phyloP scores from a whole-genome alignment of 305 asterid genomes.

The Fraxinus sp. region DNA sequence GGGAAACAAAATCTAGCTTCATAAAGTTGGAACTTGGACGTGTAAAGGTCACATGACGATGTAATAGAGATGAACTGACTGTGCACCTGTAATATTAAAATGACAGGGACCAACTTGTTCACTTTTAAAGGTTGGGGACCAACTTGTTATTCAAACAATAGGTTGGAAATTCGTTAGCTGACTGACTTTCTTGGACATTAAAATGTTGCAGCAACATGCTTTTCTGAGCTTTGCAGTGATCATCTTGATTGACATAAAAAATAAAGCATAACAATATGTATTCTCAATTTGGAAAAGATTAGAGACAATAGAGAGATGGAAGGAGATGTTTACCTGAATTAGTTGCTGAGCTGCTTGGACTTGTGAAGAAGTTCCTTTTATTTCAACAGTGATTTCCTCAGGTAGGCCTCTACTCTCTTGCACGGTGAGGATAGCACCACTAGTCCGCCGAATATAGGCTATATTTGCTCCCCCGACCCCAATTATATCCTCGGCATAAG shows the following conservation, averaged over 20 bases:
- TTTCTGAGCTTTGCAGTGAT: not conserved
- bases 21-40: not conserved
- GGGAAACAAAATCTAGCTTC: not conserved
- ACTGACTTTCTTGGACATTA: not conserved
- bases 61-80: not conserved
- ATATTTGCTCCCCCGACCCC: conserved; percentile 79
- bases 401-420: conserved; percentile 73
- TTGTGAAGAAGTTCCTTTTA: conserved; percentile 76
- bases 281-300: not conserved
- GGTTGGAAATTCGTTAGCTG: not conserved
- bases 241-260: not conserved
- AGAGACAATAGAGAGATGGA: not conserved
- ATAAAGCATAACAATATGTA: not conserved
- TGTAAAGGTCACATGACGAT: not conserved
- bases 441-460: conserved; percentile 72
- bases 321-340: conserved; percentile 53
- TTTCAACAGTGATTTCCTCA: conserved; percentile 84
- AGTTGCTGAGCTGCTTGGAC: conserved; percentile 85
- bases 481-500: conserved; percentile 83
- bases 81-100: not conserved
- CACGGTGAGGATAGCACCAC: conserved; percentile 83
- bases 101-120: not conserved
- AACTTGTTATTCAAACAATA: not conserved
- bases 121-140: not conserved
- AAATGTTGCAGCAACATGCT: not conserved